Percentiles rank a stretch among this genome's conserved stretches.
These are phyloP conservation scores for Rhodofomes roseus DNA, from an alignment of 1,284 basidiomycete species.

Conservation along the genomic window DNA sequence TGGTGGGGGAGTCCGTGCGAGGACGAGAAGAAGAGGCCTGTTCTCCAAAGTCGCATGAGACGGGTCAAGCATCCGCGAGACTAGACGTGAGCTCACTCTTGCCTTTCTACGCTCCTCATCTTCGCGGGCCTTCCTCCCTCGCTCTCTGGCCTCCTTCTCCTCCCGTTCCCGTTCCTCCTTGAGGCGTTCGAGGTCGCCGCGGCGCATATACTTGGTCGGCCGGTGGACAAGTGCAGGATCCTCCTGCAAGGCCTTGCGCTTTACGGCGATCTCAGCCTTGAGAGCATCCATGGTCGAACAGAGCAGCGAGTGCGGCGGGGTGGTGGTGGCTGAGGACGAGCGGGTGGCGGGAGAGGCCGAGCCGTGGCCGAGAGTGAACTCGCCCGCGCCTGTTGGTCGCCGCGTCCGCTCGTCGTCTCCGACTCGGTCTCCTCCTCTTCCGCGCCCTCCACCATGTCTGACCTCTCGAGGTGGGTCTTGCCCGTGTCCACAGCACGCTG, in stretches of 20 bases:
- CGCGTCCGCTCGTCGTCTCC: constrained; percentile 7
- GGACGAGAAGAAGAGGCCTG: constrained; percentile 36
- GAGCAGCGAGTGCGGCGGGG: constrained; percentile 4
- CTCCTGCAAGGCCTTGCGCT: constrained; percentile 72
- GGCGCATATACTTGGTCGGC: constrained; percentile 82
- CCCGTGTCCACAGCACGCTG: not conserved
- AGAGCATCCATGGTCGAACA: constrained; percentile 70
- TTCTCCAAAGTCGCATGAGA: constrained; percentile 46
- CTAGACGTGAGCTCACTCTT: constrained; percentile 35
- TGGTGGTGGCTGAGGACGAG: constrained; percentile 12
- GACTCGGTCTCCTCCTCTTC: constrained; percentile 6
- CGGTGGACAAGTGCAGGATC: constrained; percentile 35
- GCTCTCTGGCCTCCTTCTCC: constrained; percentile 36
- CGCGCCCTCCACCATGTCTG: constrained; percentile 52
- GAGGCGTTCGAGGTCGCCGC: constrained; percentile 76
- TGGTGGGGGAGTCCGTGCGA: constrained; percentile 38
- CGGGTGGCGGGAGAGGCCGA: constrained; percentile 9
- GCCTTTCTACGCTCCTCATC: constrained; percentile 23
- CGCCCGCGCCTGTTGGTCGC: constrained; percentile 11
- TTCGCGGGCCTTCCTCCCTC: constrained; percentile 27
- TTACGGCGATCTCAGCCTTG: constrained; percentile 83
- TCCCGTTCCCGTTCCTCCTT: constrained; percentile 59
- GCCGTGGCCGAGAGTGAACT: constrained; percentile 7
- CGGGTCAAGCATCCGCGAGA: constrained; percentile 14
- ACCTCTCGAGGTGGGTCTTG: constrained; percentile 49